Evolutionary conservation across 257 asterid genomes (phyloP).

Genomic region (Primulina eburnea): DNA sequence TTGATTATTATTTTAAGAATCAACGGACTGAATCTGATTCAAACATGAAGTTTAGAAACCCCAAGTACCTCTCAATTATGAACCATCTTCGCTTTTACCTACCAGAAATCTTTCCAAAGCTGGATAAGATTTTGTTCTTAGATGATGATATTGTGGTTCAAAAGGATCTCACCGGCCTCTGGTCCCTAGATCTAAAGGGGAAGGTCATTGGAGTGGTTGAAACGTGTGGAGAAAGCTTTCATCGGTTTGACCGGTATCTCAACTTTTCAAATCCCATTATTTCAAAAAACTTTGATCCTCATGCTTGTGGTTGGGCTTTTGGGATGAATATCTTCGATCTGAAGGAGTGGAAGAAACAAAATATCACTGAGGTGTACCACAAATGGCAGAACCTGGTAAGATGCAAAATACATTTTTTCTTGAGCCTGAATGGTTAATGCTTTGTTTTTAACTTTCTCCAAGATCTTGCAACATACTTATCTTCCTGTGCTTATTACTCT

Average conservation of each 20-base stretch:
- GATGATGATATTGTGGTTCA: conserved; percentile 59
- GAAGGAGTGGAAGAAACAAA: conserved; percentile 52
- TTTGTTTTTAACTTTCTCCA: neutral
- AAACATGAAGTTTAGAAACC: conserved; percentile 48
- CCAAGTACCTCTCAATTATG: conserved; percentile 61
- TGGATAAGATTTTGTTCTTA: conserved; percentile 51
- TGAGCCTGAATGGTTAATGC: neutral
- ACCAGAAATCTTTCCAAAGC: conserved; percentile 54
- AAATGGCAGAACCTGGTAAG: conserved; percentile 59
- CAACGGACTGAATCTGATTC: conserved; percentile 45
- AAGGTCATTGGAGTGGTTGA: conserved; percentile 60
- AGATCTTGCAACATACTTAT: neutral
- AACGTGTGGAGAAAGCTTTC: conserved; percentile 55
- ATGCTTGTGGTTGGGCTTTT: conserved; percentile 65
- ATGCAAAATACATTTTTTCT: neutral
- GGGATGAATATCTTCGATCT: conserved; percentile 61
- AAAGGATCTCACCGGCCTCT: conserved; percentile 49
- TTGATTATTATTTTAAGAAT: conserved; percentile 48
- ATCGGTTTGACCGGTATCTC: conserved; percentile 54
- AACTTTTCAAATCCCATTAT: conserved; percentile 56
- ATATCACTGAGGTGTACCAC: conserved; percentile 53
- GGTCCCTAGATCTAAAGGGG: conserved; percentile 47
- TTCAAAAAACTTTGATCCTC: conserved; percentile 42
- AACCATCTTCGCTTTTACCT: conserved; percentile 64
- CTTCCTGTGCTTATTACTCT: neutral